A percentile compares a stretch with the other conserved stretches of the same genome.
Evolutionary conservation across 164 flowering plant species (phyloP).

Genomic region (Vitis rupestris): DNA sequence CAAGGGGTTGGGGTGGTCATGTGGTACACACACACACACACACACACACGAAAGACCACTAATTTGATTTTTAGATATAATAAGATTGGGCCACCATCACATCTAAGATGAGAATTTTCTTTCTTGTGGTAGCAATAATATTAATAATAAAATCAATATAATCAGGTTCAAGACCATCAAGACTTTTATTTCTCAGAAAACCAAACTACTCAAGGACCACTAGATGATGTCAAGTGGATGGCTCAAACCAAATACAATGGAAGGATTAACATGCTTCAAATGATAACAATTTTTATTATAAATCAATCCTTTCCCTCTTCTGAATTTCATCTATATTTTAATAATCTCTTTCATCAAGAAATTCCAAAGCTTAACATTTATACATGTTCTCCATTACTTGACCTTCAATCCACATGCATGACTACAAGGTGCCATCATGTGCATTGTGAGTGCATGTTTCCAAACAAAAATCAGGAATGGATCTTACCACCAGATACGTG

Average conservation of each 20-base stretch:
- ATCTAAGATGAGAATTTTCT: neutral
- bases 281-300: neutral
- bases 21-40: no score
- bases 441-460: neutral
- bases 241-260: neutral
- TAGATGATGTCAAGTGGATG: slow-evolving; percentile 1
- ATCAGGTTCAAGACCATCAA: neutral
- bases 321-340: neutral
- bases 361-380: neutral
- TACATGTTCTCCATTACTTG: neutral
- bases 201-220: neutral
- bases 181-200: no score
- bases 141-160: neutral
- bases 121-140: no score
- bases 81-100: neutral
- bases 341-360: neutral
- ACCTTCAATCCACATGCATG: neutral
- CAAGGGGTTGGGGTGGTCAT: no score
- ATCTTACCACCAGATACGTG: slow-evolving; percentile 84
- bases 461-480: slow-evolving; percentile 1
- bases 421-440: neutral
- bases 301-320: neutral
- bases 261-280: neutral
- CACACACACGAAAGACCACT: no score
- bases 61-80: no score